Percentiles rank a stretch among this genome's conserved stretches.
Evolutionary conservation across 345 rosid species (phyloP).

Genomic region (rapeseed (Brassica napus)): DNA sequence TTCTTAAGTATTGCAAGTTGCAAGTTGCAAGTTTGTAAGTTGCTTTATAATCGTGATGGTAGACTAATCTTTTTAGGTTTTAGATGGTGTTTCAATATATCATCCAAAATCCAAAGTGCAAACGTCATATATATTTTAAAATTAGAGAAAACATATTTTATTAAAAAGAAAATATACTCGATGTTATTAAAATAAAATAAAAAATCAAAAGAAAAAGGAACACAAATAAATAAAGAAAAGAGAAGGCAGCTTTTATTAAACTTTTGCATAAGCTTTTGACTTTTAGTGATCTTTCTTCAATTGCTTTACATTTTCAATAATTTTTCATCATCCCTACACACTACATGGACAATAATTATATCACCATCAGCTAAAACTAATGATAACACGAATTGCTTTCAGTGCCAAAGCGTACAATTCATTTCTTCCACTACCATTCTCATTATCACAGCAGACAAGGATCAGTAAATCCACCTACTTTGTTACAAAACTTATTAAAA

Average conservation of each 20-base stretch:
- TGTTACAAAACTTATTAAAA: background rate
- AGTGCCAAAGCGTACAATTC: constrained; percentile 38
- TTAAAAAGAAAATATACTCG: background rate
- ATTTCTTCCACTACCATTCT: constrained; percentile 24
- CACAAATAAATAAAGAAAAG: constrained; percentile 8
- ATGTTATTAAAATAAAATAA: background rate
- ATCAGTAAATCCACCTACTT: background rate
- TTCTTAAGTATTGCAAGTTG: background rate
- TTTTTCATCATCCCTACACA: constrained; percentile 31
- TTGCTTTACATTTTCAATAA: constrained; percentile 24
- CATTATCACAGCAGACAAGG: constrained; percentile 11
- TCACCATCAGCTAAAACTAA: constrained; percentile 26
- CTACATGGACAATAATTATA: constrained; percentile 24
- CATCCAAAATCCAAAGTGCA: background rate
- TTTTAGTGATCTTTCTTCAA: constrained; percentile 16
- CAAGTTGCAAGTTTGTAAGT: background rate
- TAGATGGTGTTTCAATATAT: background rate
- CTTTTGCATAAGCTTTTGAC: constrained; percentile 31
- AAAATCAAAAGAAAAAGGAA: background rate
- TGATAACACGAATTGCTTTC: constrained; percentile 33
- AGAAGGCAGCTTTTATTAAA: constrained; percentile 27
- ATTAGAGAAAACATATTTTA: background rate
- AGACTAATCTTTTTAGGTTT: background rate
- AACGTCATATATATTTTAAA: background rate
- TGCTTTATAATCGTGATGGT: background rate